Evolutionary conservation across 768 basidiomycete genomes (phyloP), one percentile per base, ranked within the genome.

Genomic region (Boletales sp.): DNA sequence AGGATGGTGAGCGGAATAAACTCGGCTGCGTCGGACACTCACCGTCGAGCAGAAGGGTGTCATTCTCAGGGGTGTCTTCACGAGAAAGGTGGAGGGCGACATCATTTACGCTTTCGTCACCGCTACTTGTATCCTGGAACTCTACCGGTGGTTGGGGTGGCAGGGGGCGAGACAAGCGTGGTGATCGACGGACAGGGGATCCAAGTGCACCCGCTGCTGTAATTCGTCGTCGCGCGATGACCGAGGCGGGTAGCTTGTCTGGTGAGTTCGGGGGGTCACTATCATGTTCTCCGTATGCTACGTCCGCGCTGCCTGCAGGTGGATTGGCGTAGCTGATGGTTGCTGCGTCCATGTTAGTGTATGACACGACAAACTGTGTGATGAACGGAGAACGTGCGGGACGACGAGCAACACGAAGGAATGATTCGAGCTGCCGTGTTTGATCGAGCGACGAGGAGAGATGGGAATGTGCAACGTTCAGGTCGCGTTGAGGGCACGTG

Each of bases 31-130:
- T 21, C 31, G 35, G 46, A 47, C 28, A 44, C 65, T 56, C 41
- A 77, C 73, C 67, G 74, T 82, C 82, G 54, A 78, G 75, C 34
- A 60, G 69, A 57, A 70, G 59, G 38, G 55, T 54, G 37, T 75
- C 73, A 48, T 72, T 70, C 55, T 76, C 76, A n/a, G 80, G 80
- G 8, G 81, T 81, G n/a, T 65, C 72, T 32, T 70, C 60, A 44
- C 72, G 66, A 49, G 72, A 73, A n/a, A 57, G 50, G 31, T 62
- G 60, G 36, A 55, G 52, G 17, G 49, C 55, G 13, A 65, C 56
- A 12, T 64, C 64, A 33, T 57, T 52, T 8, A 56, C 18, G 25
- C 69, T 52, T 48, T 61, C 63, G 28, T 62, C 68, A 21, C 64
- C 69, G 44, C 60, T 67, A 35, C 58, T 61, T 49, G 50, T 41